phyloP scores from a whole-genome alignment of 2,329 filamentous ascomycete species.

The Stachybotrys echinatus region DNA sequence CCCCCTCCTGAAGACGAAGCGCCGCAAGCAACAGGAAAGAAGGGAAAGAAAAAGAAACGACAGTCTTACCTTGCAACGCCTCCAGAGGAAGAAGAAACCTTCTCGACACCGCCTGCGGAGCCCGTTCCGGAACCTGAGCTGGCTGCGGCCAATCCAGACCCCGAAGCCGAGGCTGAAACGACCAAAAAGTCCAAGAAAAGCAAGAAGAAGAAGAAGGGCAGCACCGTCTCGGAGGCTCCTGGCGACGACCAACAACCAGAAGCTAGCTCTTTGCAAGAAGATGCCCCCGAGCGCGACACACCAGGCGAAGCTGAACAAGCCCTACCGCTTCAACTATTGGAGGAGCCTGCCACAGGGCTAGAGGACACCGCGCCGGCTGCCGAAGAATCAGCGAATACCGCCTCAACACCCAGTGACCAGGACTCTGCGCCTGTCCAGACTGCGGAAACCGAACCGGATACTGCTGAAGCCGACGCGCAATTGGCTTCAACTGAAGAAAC shows the following conservation, averaged over 20 bases:
- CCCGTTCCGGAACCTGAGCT: not conserved
- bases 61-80: not conserved
- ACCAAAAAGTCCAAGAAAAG: conserved; percentile 27
- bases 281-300: not conserved
- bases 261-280: not conserved
- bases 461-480: not conserved
- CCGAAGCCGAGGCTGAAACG: conserved; percentile 4
- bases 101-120: not conserved
- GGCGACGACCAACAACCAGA: not conserved
- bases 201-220: conserved; percentile 25
- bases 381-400: not conserved
- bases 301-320: not conserved
- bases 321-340: not conserved
- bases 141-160: not conserved
- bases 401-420: not conserved
- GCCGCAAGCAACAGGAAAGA: not conserved
- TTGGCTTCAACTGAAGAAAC: not conserved
- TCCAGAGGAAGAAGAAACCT: not conserved
- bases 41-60: not conserved
- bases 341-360: not conserved
- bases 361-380: no score
- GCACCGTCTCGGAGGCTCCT: not conserved
- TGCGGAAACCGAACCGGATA: not conserved
- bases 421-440: not conserved
- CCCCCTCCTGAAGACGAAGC: not conserved